A percentile compares a stretch with the other conserved stretches of the same genome.
phyloP scores from a whole-genome alignment of 75 land plant genomes.

The Picea sitchensis region DNA sequence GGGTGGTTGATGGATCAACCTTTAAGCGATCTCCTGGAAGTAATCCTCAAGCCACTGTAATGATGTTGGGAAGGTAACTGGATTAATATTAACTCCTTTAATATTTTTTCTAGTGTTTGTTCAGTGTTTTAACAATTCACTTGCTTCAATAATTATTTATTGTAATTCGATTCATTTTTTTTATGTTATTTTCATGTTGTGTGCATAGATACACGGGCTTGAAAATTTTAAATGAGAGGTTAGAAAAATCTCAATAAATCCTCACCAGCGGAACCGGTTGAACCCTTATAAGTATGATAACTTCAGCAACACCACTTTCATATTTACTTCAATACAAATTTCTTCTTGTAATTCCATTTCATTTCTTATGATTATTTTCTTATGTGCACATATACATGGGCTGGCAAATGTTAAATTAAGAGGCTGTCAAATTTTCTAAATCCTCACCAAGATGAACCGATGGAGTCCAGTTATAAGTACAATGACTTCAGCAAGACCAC shows the following conservation, averaged over 20 bases:
- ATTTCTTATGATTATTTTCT: too few relatives aligned
- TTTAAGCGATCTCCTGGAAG: constrained; percentile 67
- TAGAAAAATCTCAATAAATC: not conserved
- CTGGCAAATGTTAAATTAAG: too few relatives aligned
- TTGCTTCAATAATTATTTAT: not conserved
- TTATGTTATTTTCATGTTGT: not conserved
- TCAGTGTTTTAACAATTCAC: not conserved
- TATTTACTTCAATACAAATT: too few relatives aligned
- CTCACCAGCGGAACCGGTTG: too few relatives aligned
- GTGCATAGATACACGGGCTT: constrained; percentile 45
- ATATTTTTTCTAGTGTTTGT: not conserved
- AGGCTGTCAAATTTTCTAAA: too few relatives aligned
- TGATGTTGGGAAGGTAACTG: constrained; percentile 80
- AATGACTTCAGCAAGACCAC: too few relatives aligned
- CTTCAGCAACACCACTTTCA: too few relatives aligned
- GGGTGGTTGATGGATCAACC: constrained; percentile 75
- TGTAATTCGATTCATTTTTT: not conserved
- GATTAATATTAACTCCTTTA: not conserved
- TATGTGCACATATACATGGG: too few relatives aligned
- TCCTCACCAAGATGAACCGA: too few relatives aligned
- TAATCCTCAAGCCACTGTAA: constrained; percentile 78
- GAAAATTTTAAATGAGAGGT: not conserved
- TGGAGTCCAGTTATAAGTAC: too few relatives aligned
- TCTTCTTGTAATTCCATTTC: too few relatives aligned
- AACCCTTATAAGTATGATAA: too few relatives aligned